Conservation (phyloP, 1,139 yeast species). For the Pichia sp. region DNA sequence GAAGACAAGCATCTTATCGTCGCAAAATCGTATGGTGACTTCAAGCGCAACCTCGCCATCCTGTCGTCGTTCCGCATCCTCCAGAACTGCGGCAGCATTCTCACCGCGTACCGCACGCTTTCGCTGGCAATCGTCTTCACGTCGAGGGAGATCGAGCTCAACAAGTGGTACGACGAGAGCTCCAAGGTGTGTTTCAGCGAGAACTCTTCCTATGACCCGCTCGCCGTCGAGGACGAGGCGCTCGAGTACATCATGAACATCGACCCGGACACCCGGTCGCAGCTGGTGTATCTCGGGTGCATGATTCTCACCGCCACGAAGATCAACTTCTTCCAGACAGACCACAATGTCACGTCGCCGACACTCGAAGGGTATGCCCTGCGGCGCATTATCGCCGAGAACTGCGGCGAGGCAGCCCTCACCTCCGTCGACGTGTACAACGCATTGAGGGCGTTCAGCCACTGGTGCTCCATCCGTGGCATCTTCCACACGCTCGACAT, state of each 20-base stretch:
- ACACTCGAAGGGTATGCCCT: slow-evolving; percentile 46
- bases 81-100: slow-evolving; percentile 36
- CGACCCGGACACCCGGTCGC: slow-evolving; percentile 20
- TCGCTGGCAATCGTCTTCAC: slow-evolving; percentile 50
- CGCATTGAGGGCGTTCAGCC: slow-evolving; percentile 51
- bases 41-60: slow-evolving; percentile 38
- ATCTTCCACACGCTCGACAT: slow-evolving; percentile 43
- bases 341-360: slow-evolving; percentile 44
- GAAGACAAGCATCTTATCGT: slow-evolving; percentile 51
- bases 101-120: slow-evolving; percentile 39
- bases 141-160: slow-evolving; percentile 46
- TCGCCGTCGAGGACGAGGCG: slow-evolving; percentile 34
- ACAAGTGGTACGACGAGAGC: slow-evolving; percentile 51
- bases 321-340: slow-evolving; percentile 53
- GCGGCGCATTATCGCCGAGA: slow-evolving; percentile 39
- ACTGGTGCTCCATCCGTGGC: slow-evolving; percentile 55
- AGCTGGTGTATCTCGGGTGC: slow-evolving; percentile 43
- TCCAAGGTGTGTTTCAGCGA: slow-evolving; percentile 41
- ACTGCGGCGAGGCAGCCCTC: slow-evolving; percentile 43
- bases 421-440: slow-evolving; percentile 43
- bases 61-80: slow-evolving; percentile 45
- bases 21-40: slow-evolving; percentile 35
- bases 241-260: slow-evolving; percentile 32
- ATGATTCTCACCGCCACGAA: slow-evolving; percentile 46
- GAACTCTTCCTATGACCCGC: slow-evolving; percentile 36